Percentiles rank a stretch among this genome's conserved stretches.
phyloP scores from a whole-genome alignment of 257 asterid species.

The Cordia subcordata region DNA sequence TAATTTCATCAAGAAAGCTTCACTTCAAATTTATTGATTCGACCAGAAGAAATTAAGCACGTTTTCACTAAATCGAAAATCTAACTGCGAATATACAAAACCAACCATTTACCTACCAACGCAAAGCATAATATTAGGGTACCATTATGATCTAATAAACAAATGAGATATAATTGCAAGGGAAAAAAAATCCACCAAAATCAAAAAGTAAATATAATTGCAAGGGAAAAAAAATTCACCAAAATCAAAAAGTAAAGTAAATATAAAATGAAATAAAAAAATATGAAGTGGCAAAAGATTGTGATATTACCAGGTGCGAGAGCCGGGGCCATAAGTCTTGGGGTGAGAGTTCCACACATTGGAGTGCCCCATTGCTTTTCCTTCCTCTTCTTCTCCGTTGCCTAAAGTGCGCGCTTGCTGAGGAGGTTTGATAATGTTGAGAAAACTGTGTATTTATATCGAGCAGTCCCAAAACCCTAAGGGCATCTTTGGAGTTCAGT shows the following conservation, averaged over 20 bases:
- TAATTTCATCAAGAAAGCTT: too few relatives aligned
- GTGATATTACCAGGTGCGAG: constrained; percentile 29
- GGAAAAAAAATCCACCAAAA: too few relatives aligned
- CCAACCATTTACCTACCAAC: too few relatives aligned
- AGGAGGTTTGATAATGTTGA: background rate
- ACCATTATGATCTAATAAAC: too few relatives aligned
- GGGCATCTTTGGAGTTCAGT: background rate
- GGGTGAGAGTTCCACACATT: constrained; percentile 51
- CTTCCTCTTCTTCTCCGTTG: background rate
- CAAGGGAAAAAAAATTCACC: too few relatives aligned
- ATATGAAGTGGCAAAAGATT: background rate
- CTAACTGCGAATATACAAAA: too few relatives aligned
- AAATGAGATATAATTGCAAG: too few relatives aligned
- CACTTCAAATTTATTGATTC: too few relatives aligned
- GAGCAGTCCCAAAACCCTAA: background rate
- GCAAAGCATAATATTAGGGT: too few relatives aligned
- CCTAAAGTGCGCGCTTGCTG: constrained; percentile 1
- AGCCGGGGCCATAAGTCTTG: constrained; percentile 45
- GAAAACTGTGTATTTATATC: background rate
- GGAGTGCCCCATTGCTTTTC: constrained; percentile 37
- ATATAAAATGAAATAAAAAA: too few relatives aligned
- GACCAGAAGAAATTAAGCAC: too few relatives aligned
- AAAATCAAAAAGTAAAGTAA: background rate
- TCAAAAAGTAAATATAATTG: background rate
- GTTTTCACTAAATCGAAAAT: too few relatives aligned